A percentile compares a stretch with the other conserved stretches of the same genome.
Evolutionary conservation across 768 basidiomycete species (phyloP).

Genomic region (Leccinum variicolor): DNA sequence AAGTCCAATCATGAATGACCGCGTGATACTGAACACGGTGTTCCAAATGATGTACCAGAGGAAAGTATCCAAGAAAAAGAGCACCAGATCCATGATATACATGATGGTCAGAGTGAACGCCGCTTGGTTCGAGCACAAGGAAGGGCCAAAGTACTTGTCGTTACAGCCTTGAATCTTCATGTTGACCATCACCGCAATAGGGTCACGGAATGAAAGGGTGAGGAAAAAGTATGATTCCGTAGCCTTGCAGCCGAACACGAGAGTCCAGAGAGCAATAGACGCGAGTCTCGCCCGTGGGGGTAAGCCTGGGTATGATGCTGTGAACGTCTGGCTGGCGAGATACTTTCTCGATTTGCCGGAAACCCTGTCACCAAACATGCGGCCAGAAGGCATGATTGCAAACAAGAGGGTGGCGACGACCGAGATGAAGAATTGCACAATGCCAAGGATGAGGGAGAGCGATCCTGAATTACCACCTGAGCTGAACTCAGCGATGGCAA

Average conservation of each 20-base stretch:
- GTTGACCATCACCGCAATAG: slow-evolving; percentile 91
- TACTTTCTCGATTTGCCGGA: slow-evolving; percentile 95
- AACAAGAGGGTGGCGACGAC: slow-evolving; percentile 84
- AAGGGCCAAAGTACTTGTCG: slow-evolving; percentile 82
- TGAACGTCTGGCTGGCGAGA: slow-evolving; percentile 97
- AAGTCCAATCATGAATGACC: slow-evolving; percentile 87
- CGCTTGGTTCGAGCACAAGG: slow-evolving; percentile 88
- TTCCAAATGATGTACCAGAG: slow-evolving; percentile 99
- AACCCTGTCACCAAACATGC: slow-evolving; percentile 99
- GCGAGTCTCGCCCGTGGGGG: slow-evolving; percentile 63
- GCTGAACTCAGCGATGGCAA: slow-evolving; percentile 76
- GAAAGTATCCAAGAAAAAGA: slow-evolving; percentile 99
- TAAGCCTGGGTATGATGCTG: slow-evolving; percentile 86
- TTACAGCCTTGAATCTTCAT: slow-evolving; percentile 93
- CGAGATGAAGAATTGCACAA: slow-evolving; percentile 95
- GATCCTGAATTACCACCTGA: slow-evolving; percentile 56
- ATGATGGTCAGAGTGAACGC: slow-evolving; percentile 95
- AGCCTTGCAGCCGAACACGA: slow-evolving; percentile 96
- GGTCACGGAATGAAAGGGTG: slow-evolving; percentile 89
- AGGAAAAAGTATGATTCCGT: slow-evolving; percentile 98
- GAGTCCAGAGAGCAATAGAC: slow-evolving; percentile 80
- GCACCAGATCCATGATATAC: slow-evolving; percentile 96
- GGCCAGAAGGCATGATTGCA: slow-evolving; percentile 88
- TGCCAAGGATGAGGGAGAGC: slow-evolving; percentile 87
- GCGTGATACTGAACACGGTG: slow-evolving; percentile 84